Evolutionary conservation across 495 filamentous ascomycete species (phyloP), one percentile per base, ranked within the genome.

Genomic region (Podospora appendiculata): DNA sequence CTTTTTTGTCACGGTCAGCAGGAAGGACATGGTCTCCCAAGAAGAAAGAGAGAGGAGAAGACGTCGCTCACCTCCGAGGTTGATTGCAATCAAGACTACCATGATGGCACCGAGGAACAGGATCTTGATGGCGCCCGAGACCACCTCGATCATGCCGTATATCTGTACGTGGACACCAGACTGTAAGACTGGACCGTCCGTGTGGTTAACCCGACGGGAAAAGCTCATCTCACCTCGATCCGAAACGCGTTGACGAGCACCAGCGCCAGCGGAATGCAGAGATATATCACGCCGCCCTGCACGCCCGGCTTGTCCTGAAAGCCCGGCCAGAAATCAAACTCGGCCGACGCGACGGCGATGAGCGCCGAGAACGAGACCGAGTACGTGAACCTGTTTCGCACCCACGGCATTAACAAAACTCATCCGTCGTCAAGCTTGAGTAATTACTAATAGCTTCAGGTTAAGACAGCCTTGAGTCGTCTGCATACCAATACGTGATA

Each of bases 331-430:
- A 60, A 74, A 25, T 68, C 56, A 25, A 71, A 52, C 42, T 70
- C 66, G 0, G 58, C 68, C 6, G 73, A 71, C 3, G 67, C 58
- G 1, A 68, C 60, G 3, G 70, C 63, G 13, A 77, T 65, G n/a
- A 72, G 50, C 0, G 70, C 63, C 0, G 71, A 66, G 45, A 70
- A 76, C 2, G 57, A 64, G 13, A 73, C 61, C 0, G 74, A 67
- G 45, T 70, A 77, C 0, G 69, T 69, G 48, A 77, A 70, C 75
- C 73, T 78, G n/a, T n/a, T n/a, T n/a, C n/a, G 41, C n/a, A 13
- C 12, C 25, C 17, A 10, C 9, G 11, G 8, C 14, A 14, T 17
- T 4, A 57, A n/a, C 8, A 13, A 32, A 38, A 13, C 17, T 17
- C 8, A 17, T 48, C 25, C 11, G 11, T 12, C 38, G n/a, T n/a